Evolutionary conservation across 2,329 filamentous ascomycete genomes (phyloP), one percentile per base, ranked within the genome.

Genomic region (Raffaelea ambrosiae): DNA sequence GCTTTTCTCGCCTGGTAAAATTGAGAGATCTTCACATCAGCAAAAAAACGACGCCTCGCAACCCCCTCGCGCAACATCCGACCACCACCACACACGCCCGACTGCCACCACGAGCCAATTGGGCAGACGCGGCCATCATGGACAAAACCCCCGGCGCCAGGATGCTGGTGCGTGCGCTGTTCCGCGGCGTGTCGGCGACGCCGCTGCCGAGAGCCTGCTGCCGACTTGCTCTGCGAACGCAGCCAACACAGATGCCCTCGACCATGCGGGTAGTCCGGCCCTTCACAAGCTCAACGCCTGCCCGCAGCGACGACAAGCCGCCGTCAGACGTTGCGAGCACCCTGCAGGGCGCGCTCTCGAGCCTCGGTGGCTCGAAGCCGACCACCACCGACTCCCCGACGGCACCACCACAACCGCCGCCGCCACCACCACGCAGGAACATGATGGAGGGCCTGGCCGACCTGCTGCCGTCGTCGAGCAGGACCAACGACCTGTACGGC

Each of bases 111-210:
- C 26, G 26, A 29, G n/a, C 26, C 26, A 29, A 29, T 29, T 29
- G 26, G 26, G 7, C 7, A 7, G 26, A 7, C 7, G 7, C 7
- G 26, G 7, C 26, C 26, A 29, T 29, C 21, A 76, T 76, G 72
- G 73, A 65, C 51, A 67, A 64, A 46, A 58, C 67, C 57, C 61
- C 69, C 44, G 59, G 63, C 55, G 66, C 62, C 57, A 66, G 71
- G 63, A 61, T 69, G 36, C 56, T 69, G 62, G 69, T 66, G 57
- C 67, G 64, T 52, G 59, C 65, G 43, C 54, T 67, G 51, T 60
- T 64, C 39, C 63, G 66, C 52, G 59, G 62, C 4, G 56, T 69
- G 22, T 23, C 39, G 14, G 9, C 45, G 39, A 26, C 41, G 23
- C 20, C 47, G 21, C 11, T 40, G 42, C 49, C 42, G 14, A 45